Percentiles rank a stretch among this genome's conserved stretches.
Conservation (phyloP, 2,329 filamentous ascomycete genomes). For the Byssoonygena ceratinophila region DNA sequence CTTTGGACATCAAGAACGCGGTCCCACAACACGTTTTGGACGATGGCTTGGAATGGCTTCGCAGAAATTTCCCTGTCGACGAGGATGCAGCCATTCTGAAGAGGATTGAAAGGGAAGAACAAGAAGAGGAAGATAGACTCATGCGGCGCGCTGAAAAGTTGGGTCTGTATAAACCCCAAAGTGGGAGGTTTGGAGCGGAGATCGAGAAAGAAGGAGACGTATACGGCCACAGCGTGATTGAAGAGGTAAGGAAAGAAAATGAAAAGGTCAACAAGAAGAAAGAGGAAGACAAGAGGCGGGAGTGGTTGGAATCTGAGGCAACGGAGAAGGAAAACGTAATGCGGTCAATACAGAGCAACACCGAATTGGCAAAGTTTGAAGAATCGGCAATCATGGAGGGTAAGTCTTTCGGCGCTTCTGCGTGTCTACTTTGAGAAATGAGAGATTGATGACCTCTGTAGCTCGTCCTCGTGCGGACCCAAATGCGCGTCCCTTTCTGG, state of each 20-base stretch:
- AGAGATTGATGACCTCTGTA: constrained; percentile 12
- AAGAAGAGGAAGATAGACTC: constrained; percentile 29
- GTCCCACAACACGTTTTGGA: constrained; percentile 28
- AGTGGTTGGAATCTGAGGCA: constrained; percentile 45
- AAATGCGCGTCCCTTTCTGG: constrained; percentile 29
- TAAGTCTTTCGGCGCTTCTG: constrained; percentile 15
- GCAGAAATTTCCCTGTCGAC: constrained; percentile 35
- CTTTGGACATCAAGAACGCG: constrained; percentile 29
- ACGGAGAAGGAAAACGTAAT: constrained; percentile 28
- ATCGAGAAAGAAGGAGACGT: constrained; percentile 34
- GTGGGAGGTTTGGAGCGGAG: constrained; percentile 34
- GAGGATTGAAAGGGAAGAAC: constrained; percentile 34
- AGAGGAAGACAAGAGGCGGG: constrained; percentile 40
- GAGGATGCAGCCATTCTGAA: constrained; percentile 41
- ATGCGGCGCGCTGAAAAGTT: constrained; percentile 31
- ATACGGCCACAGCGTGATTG: constrained; percentile 35
- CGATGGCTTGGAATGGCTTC: constrained; percentile 34
- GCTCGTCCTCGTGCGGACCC: constrained; percentile 35
- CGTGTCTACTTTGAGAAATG: background rate
- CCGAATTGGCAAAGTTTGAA: constrained; percentile 29
- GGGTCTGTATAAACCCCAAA: constrained; percentile 36
- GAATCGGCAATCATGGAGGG: constrained; percentile 29
- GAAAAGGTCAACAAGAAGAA: constrained; percentile 32
- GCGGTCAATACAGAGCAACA: constrained; percentile 27
- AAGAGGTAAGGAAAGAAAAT: constrained; percentile 32